Evolutionary conservation across 805 yeast species (phyloP).

Genomic region (Ogataea thermomethanolica): DNA sequence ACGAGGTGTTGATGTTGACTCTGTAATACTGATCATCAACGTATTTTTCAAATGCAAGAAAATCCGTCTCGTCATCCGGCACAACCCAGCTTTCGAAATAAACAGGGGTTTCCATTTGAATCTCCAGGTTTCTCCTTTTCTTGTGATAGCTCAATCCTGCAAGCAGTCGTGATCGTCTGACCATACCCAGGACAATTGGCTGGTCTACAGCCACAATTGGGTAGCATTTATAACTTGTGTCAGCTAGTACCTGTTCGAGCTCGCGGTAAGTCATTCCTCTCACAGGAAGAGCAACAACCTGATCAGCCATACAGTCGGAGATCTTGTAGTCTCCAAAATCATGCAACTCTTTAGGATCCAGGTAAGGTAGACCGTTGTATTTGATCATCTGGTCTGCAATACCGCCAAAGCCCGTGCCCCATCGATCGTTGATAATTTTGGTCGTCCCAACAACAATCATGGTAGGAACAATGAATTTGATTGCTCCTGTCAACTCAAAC

Average conservation of each 20-base stretch:
- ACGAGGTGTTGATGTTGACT: slow-evolving; percentile 48
- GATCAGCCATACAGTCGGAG: slow-evolving; percentile 60
- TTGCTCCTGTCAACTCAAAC: slow-evolving; percentile 96
- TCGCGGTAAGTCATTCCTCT: slow-evolving; percentile 34
- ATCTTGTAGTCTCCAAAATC: slow-evolving; percentile 47
- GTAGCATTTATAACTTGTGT: slow-evolving; percentile 42
- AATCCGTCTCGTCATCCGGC: slow-evolving; percentile 4
- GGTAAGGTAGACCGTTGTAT: slow-evolving; percentile 82
- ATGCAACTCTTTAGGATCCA: slow-evolving; percentile 69
- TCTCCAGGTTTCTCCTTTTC: slow-evolving; percentile 5
- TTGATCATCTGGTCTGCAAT: slow-evolving; percentile 94
- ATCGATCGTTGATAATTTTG: slow-evolving; percentile 67
- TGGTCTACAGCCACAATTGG: slow-evolving; percentile 46
- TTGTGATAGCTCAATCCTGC: slow-evolving; percentile 27
- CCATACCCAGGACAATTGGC: slow-evolving; percentile 42
- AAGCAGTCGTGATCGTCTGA: slow-evolving; percentile 41
- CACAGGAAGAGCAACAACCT: slow-evolving; percentile 37
- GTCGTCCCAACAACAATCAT: slow-evolving; percentile 95
- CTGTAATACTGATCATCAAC: slow-evolving; percentile 61
- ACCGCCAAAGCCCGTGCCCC: slow-evolving; percentile 72
- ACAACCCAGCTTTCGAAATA: slow-evolving; percentile 11
- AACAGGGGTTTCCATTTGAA: slow-evolving; percentile 9
- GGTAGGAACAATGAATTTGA: slow-evolving; percentile 86
- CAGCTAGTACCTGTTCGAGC: slow-evolving; percentile 33
- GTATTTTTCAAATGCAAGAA: slow-evolving; percentile 28